A percentile compares a stretch with the other conserved stretches of the same genome.
phyloP scores from a whole-genome alignment of 2,329 filamentous ascomycete genomes.

The Fusarium setosum region DNA sequence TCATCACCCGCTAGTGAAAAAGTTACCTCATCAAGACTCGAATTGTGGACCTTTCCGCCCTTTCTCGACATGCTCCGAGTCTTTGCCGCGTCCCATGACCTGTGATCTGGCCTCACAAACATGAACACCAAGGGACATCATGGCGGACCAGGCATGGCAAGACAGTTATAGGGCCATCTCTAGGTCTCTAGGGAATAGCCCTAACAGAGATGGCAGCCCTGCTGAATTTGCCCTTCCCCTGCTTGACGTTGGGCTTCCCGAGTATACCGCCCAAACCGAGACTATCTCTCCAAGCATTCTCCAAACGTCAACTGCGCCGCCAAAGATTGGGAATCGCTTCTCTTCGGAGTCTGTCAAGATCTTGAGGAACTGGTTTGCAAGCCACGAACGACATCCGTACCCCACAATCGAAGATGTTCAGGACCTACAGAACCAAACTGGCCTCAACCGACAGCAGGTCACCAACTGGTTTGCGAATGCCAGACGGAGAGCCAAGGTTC shows the following conservation, averaged over 20 bases:
- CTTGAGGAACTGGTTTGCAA: slow-evolving; percentile 82
- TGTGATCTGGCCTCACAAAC: neutral
- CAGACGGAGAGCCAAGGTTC: slow-evolving; percentile 78
- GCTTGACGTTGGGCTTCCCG: neutral
- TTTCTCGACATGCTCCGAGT: slow-evolving; percentile 31
- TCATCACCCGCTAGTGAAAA: neutral
- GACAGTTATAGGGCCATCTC: neutral
- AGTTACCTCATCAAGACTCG: slow-evolving; percentile 2
- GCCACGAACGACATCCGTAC: slow-evolving; percentile 82
- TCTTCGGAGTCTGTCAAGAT: slow-evolving; percentile 50
- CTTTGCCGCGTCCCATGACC: slow-evolving; percentile 31
- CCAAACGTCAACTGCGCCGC: slow-evolving; percentile 20
- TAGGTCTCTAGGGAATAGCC: neutral
- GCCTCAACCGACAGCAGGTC: slow-evolving; percentile 82
- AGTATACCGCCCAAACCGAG: neutral
- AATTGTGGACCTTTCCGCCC: slow-evolving; percentile 34
- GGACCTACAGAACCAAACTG: slow-evolving; percentile 76
- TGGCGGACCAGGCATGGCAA: slow-evolving; percentile 15
- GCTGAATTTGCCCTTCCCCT: neutral
- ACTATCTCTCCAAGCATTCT: slow-evolving; percentile 26
- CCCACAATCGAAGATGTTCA: slow-evolving; percentile 86
- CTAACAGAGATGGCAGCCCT: neutral
- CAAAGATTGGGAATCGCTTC: slow-evolving; percentile 34
- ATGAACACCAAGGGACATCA: slow-evolving; percentile 7
- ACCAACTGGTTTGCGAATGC: slow-evolving; percentile 92